Conservation (phyloP, 2,329 filamentous ascomycete genomes). For the Exserohilum rostratum region DNA sequence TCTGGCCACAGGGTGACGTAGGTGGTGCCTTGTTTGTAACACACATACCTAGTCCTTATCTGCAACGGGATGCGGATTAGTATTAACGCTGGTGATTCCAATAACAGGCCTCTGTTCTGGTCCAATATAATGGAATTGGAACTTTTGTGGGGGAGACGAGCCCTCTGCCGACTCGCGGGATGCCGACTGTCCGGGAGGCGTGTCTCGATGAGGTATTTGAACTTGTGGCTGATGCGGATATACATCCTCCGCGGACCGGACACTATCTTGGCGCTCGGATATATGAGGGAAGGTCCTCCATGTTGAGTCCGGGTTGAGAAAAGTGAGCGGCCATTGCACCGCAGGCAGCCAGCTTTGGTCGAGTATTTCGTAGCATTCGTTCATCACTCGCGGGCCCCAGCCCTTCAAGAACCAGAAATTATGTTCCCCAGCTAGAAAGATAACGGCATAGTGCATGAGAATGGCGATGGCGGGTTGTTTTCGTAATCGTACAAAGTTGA, state of each 20-base stretch:
- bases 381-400: conserved; percentile 40
- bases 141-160: neutral
- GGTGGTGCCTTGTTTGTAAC: neutral
- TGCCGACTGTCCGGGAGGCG: neutral
- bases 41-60: neutral
- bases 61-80: neutral
- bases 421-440: conserved; percentile 43
- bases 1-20: neutral
- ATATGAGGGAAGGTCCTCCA: conserved; percentile 12
- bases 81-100: neutral
- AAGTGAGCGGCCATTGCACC: conserved; percentile 36
- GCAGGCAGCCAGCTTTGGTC: conserved; percentile 34
- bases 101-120: neutral
- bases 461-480: conserved; percentile 46
- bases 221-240: conserved; percentile 8
- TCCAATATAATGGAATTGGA: neutral
- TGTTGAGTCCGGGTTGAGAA: conserved; percentile 16
- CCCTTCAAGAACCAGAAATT: conserved; percentile 50
- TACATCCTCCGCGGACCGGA: neutral
- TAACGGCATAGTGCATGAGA: conserved; percentile 48
- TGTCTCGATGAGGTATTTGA: conserved; percentile 6
- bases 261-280: neutral
- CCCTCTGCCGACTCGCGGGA: neutral
- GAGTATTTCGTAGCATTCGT: conserved; percentile 26
- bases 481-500: conserved; percentile 37